Conservation (phyloP, 148 eudicot genomes). For the Rhododendron mucronatum region DNA sequence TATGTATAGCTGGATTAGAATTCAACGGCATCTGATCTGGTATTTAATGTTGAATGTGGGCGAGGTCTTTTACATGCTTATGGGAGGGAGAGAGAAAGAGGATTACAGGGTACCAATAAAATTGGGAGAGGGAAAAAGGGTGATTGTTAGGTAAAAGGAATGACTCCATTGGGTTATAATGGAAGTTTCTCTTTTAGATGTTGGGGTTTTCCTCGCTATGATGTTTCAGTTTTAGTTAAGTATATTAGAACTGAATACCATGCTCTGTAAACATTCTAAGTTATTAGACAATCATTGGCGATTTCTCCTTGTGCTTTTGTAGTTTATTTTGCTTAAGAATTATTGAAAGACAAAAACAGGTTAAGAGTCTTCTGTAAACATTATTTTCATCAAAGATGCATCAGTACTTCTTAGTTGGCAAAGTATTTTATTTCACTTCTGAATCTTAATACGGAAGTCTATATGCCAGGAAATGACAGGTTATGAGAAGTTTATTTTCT, state of each 20-base stretch:
- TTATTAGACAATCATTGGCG: background rate
- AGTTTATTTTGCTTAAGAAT: background rate
- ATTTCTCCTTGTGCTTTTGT: background rate
- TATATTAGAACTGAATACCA: background rate
- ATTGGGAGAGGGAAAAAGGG: background rate
- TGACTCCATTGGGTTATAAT: background rate
- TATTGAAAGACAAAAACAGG: background rate
- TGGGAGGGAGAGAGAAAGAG: too few relatives aligned
- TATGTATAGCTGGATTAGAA: too few relatives aligned
- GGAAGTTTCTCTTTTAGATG: background rate
- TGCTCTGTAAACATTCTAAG: background rate
- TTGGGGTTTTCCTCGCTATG: background rate
- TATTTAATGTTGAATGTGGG: too few relatives aligned
- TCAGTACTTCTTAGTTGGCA: background rate
- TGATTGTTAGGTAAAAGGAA: background rate
- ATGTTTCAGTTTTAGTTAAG: background rate
- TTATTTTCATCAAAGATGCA: background rate
- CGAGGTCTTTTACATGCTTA: too few relatives aligned
- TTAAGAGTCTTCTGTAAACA: constrained; percentile 13
- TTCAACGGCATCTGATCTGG: too few relatives aligned
- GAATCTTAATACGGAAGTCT: background rate
- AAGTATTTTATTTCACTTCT: background rate
- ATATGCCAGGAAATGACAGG: background rate
- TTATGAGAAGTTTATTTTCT: background rate
- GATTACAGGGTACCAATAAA: too few relatives aligned